phyloP scores from a whole-genome alignment of 2,329 filamentous ascomycete species.

The Trichoderma harzianum region DNA sequence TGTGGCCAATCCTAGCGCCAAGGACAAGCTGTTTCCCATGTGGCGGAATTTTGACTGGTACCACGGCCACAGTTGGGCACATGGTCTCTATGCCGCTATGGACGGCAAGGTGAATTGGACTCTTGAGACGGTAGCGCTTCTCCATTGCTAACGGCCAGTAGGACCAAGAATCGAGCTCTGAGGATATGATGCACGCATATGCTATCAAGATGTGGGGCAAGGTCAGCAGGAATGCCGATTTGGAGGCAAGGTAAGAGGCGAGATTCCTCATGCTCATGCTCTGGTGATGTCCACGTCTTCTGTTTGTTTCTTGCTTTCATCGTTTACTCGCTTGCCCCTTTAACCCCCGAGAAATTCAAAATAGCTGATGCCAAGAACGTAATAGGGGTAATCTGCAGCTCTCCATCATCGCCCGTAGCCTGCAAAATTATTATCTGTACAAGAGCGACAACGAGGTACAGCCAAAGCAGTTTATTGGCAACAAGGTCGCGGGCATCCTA shows the following conservation, averaged over 20 bases:
- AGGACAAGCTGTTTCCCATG: constrained; percentile 75
- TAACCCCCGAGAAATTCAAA: background rate
- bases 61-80: constrained; percentile 91
- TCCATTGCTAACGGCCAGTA: constrained; percentile 20
- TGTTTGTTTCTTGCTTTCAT: background rate
- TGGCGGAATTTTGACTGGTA: constrained; percentile 90
- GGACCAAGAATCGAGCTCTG: constrained; percentile 82
- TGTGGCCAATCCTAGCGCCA: constrained; percentile 67
- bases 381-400: constrained; percentile 75
- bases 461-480: constrained; percentile 72
- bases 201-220: constrained; percentile 92
- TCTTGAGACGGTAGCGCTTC: background rate
- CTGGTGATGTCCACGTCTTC: background rate
- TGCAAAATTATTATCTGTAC: constrained; percentile 83
- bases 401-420: constrained; percentile 67
- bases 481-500: constrained; percentile 68
- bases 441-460: constrained; percentile 63
- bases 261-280: background rate
- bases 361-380: background rate
- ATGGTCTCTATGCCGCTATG: constrained; percentile 65
- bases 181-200: constrained; percentile 85
- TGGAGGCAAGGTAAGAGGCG: constrained; percentile 65
- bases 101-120: constrained; percentile 61
- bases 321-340: too few species aligned
- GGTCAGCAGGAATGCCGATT: constrained; percentile 68